Percentiles rank a stretch among this genome's conserved stretches.
Evolutionary conservation across 1,139 yeast species (phyloP).

Genomic region (Blastobotrys capitulatus): DNA sequence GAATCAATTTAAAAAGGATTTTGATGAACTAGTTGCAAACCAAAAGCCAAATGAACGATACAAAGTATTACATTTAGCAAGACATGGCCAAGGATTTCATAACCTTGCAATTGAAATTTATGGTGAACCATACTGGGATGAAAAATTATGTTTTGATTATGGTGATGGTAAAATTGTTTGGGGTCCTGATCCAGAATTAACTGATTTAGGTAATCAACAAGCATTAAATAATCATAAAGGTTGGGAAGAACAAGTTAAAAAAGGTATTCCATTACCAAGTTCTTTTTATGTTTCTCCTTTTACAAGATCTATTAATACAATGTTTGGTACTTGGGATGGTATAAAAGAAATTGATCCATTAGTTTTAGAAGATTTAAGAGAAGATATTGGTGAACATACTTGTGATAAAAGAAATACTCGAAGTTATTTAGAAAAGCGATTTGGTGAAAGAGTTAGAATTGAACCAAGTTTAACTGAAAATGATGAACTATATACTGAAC

Average conservation of each 20-base stretch:
- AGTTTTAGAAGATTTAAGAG: constrained; percentile 54
- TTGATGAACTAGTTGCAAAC: constrained; percentile 37
- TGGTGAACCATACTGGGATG: constrained; percentile 54
- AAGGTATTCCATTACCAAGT: constrained; percentile 50
- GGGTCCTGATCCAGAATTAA: constrained; percentile 63
- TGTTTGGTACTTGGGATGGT: constrained; percentile 52
- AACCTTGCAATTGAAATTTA: constrained; percentile 55
- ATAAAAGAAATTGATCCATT: constrained; percentile 35
- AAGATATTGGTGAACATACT: constrained; percentile 60
- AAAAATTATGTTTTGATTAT: constrained; percentile 37
- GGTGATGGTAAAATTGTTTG: constrained; percentile 46
- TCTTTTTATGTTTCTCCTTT: constrained; percentile 59
- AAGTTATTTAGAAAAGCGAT: constrained; percentile 38
- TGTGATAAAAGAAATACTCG: constrained; percentile 57
- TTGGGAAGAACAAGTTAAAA: constrained; percentile 40
- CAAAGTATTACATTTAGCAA: constrained; percentile 56
- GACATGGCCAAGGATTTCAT: constrained; percentile 80
- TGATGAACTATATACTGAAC: constrained; percentile 41
- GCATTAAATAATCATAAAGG: constrained; percentile 41
- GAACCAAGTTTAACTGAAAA: constrained; percentile 46
- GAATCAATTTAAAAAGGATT: constrained; percentile 37
- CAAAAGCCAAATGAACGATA: constrained; percentile 39
- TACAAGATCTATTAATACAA: constrained; percentile 55
- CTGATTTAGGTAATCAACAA: constrained; percentile 53
- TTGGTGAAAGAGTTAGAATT: constrained; percentile 29